phyloP scores from a whole-genome alignment of 768 basidiomycete genomes.

The Russula earlei region DNA sequence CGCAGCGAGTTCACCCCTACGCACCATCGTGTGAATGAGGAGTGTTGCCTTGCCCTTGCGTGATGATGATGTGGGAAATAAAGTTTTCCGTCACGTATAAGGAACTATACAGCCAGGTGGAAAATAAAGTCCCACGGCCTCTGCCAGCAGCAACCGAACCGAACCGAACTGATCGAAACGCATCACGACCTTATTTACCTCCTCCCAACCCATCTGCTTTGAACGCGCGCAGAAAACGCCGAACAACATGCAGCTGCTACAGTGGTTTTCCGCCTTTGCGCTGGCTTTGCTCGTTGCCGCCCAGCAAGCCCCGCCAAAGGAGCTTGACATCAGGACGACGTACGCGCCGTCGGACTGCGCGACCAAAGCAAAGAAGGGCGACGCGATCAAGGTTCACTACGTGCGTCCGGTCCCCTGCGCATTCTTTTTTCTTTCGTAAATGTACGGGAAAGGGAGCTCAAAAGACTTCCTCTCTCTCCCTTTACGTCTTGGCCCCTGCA shows the following conservation, averaged over 20 bases:
- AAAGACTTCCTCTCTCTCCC: no score
- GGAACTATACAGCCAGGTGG: slow-evolving; percentile 2
- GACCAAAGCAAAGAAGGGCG: slow-evolving; percentile 47
- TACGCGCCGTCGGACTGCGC: slow-evolving; percentile 49
- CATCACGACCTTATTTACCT: no score
- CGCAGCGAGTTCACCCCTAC: not conserved
- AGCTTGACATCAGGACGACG: slow-evolving; percentile 55
- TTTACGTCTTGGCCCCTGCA: no score
- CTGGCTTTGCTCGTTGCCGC: slow-evolving; percentile 41
- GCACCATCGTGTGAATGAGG: slow-evolving; percentile 1
- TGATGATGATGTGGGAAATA: not conserved
- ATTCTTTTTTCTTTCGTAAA: no score
- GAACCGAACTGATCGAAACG: no score
- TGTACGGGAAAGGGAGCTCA: no score
- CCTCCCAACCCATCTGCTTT: no score
- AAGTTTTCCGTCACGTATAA: not conserved
- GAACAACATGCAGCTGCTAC: slow-evolving; percentile 41
- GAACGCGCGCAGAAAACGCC: no score
- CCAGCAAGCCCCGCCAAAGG: slow-evolving; percentile 35
- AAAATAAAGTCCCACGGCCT: not conserved
- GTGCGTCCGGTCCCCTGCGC: no score
- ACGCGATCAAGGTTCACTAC: slow-evolving; percentile 68
- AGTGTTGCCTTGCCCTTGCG: not conserved
- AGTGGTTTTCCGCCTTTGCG: slow-evolving; percentile 38
- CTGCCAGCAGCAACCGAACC: no score